Evolutionary conservation across 306 rosid genomes (phyloP), one percentile per base, ranked within the genome.

Genomic region (Pueraria montana): DNA sequence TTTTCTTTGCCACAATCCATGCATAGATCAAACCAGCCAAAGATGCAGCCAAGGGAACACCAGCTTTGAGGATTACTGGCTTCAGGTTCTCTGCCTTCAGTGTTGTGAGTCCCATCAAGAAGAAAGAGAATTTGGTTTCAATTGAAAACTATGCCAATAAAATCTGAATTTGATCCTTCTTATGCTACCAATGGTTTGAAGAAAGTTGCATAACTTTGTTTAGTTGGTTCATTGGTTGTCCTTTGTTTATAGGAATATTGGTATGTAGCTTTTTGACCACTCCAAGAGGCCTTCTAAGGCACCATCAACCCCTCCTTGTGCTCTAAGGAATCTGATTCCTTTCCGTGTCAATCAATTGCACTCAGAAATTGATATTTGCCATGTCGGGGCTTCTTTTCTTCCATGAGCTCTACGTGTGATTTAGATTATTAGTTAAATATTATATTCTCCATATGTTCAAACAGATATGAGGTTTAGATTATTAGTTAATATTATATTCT

Each of bases 11-110:
- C 48, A 89, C 27, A 78, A 89, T 80, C 89, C 79, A 87, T 26
- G 88, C 91, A 84, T 56, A 93, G 76, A 88, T 36, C 72, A 90
- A 73, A 80, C 92, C 95, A 77, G 91, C 97, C 46, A 90, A 27
- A 34, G 95, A 88, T 58, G 89, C 30, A 81, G 89, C 90, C 55
- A 93, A 21, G 52, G 98, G 90, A 87, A 95, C 86, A 46, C 91
- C 97, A 71, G 84, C 89, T 95, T 89, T 92, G 73, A 91, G 84
- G 56, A 91, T 23, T 49, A 86, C 48, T 66, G 91, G 91, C 85
- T 80, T 87, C 16, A 88, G 14, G 6, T 55, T 71, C 50, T 84
- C 92, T 36, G 66, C 74, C 55, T 86, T 91, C 36, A 90, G 79
- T 13, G 84, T 10, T 43, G 86, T 59, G 86, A 79, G 81, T 65